Base-by-base conservation (phyloP, 768 basidiomycete genomes). In the Russula lepida region DNA sequence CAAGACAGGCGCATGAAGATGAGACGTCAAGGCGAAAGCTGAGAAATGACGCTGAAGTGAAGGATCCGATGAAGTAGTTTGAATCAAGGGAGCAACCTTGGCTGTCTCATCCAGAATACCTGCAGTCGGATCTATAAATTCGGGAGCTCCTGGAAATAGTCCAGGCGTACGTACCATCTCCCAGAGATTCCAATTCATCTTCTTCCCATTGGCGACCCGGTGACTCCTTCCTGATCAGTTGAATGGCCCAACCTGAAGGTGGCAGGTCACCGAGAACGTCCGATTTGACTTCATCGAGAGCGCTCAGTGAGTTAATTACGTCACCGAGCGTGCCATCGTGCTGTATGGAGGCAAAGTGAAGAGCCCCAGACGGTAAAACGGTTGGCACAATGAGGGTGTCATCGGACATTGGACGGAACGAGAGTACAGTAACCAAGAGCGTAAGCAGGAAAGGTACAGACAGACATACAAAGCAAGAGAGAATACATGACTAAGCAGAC, bases 151-250 rank as follows among this genome's bases (percentile, higher is more conserved):
- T 50, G 32, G 55, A 6, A 21, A 23, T 25, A 3, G 23, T 39
- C 47, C 27, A 59, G 33, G 64, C 13, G 28, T 75, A 43, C 69
- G 32, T 44, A 88, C 88, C 86, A 69, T 86, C 81, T 35, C 80
- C 82, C 8, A 92, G 77, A 35, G 74, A 73, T 59, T 81, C 78
- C 4, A 92, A 77, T 64, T 89, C 88, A 2, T 80, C 77, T 64
- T 89, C 85, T 65, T 85, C 84, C 88, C 90, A 89, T 57, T 75
- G 70, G 25, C 83, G 76, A 52, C 88, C 88, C 50, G 71, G 72
- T 23, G 73, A 76, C 69, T 90, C 84, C 43, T 71, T 75, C 50
- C 85, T 78, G 48, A 89, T 78, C 56, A 70, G 75, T 71, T 89
- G 89, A 61, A 92, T 70, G 23, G 81, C 85, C 89, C 89, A 92